Conservation (phyloP, 495 filamentous ascomycete genomes). For the Aspergillus saccharolyticus region DNA sequence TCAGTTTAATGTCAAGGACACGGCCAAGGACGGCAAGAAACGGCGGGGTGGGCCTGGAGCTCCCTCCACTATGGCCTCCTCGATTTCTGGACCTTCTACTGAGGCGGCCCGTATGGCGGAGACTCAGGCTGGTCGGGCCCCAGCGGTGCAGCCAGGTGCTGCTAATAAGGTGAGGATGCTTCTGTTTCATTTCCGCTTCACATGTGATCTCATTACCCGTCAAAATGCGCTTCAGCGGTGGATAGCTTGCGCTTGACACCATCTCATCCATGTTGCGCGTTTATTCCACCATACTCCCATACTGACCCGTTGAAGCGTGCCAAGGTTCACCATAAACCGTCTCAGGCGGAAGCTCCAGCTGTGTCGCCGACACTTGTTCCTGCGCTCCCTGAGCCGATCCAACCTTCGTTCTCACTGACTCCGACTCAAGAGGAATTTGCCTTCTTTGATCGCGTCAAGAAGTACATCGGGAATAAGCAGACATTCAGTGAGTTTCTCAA, state of each 20-base stretch:
- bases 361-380: constrained; percentile 86
- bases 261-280: too few relatives aligned
- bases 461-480: constrained; percentile 86
- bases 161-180: constrained; percentile 45
- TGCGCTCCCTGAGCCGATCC: constrained; percentile 76
- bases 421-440: constrained; percentile 75
- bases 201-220: too few relatives aligned
- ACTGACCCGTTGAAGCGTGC: constrained; percentile 44
- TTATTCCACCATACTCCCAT: not conserved
- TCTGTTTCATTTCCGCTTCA: not conserved
- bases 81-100: constrained; percentile 28
- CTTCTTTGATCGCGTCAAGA: constrained; percentile 96
- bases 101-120: constrained; percentile 37
- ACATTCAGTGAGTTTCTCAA: constrained; percentile 93
- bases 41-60: constrained; percentile 49
- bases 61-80: constrained; percentile 23
- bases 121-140: constrained; percentile 26
- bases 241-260: too few relatives aligned
- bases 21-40: constrained; percentile 77
- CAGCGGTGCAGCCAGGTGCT: constrained; percentile 36
- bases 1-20: constrained; percentile 71
- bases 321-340: constrained; percentile 56
- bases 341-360: constrained; percentile 58
- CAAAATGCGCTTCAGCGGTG: too few relatives aligned
- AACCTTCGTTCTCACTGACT: constrained; percentile 53